Evolutionary conservation across 768 basidiomycete genomes (phyloP), one percentile per base, ranked within the genome.

Genomic region (Suillus discolor): DNA sequence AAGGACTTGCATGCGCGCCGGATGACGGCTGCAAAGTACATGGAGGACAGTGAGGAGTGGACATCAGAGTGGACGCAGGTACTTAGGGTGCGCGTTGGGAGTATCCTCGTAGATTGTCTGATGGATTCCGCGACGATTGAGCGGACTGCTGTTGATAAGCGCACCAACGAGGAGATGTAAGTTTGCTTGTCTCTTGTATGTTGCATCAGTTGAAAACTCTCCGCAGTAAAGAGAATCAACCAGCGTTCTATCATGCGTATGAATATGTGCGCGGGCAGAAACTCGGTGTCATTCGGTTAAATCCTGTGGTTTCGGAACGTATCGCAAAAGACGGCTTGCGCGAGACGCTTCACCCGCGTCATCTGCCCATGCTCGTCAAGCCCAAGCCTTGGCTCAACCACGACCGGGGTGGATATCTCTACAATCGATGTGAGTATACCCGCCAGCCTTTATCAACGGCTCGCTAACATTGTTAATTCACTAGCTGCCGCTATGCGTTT

Each of bases 201-300:
- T n/a, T 57, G 45, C 61, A 23, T 39, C 38, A 25, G 39, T 64
- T 71, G 34, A 71, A 61, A 4, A 57, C 42, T 13, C n/a, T 54
- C 16, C 62, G 6, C 68, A 93, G 91, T 45, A 79, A 84, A 38
- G 95, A 97, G 75, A 79, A 81, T 23, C 96, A 98, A 70, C 92
- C 93, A 0, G 97, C 96, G 1, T 96, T 99, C 79, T 89, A 87
- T 62, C 96, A 97, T 72, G 84, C 88, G 2, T 97, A 97, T 74
- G 96, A 98, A 76, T 97, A 96, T 74, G 75, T 90, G n/a, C 87
- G 93, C n/a, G 96, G 97, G 1, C 89, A 89, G 67, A 97, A 95
- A 74, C 84, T 97, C n/a, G 97, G 97, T 36, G 87, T 98, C 25
- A 89, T 99, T 74, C 88, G 88, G 73, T 78, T 97, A 65, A 97